Percentiles rank a stretch among this genome's conserved stretches.
Conservation (phyloP, 495 filamentous ascomycete genomes). For the Bombardia bombarda region DNA sequence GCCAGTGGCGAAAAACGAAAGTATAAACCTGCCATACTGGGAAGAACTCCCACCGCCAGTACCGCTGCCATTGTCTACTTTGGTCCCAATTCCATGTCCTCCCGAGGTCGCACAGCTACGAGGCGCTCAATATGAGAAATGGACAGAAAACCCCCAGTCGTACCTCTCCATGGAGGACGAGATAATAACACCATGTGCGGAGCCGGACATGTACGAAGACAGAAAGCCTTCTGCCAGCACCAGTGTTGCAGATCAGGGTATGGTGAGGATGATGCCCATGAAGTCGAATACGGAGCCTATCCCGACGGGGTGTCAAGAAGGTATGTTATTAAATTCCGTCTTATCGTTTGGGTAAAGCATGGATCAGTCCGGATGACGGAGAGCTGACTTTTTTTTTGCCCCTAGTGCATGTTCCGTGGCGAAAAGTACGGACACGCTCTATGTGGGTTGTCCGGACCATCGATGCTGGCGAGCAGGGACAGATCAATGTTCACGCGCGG, state of each 20-base stretch:
- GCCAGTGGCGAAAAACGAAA: not conserved
- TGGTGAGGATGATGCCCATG: not conserved
- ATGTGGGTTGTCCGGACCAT: constrained; percentile 22
- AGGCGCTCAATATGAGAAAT: not conserved
- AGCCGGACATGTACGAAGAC: constrained; percentile 4
- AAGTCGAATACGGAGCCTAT: constrained; percentile 4
- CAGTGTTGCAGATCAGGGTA: not conserved
- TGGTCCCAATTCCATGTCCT: constrained; percentile 6
- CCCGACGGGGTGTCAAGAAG: not conserved
- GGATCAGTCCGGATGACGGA: not conserved
- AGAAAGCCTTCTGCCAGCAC: not conserved
- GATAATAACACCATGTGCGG: not conserved
- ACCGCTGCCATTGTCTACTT: not conserved
- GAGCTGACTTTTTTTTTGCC: not conserved
- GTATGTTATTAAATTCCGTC: not conserved
- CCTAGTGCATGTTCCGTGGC: not conserved
- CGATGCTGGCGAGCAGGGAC: constrained; percentile 12
- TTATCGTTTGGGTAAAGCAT: too few relatives aligned
- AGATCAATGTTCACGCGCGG: constrained; percentile 16
- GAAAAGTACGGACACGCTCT: constrained; percentile 6
- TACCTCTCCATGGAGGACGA: constrained; percentile 21
- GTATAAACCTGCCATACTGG: too few relatives aligned
- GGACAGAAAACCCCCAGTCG: constrained; percentile 21
- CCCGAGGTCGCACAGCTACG: constrained; percentile 7
- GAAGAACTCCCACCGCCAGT: constrained; percentile 5